Base-by-base conservation (phyloP, 345 rosid genomes). In the Laguncularia racemosa region DNA sequence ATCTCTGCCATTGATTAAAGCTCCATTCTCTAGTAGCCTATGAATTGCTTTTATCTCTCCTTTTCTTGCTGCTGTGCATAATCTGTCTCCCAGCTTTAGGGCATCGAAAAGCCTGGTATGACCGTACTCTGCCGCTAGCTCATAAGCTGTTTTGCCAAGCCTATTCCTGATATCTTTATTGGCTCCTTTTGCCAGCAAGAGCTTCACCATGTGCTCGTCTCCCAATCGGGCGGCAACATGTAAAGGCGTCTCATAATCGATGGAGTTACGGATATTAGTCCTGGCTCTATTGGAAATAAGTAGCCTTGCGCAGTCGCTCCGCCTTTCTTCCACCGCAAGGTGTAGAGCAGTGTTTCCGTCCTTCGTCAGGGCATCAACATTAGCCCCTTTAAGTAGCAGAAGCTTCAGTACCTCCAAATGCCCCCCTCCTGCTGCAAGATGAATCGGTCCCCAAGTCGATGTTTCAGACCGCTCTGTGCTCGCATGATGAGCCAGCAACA, bases 301-400 rank as follows among this genome's bases (percentile, higher is more conserved):
- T 46, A 85, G 67, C 9, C 82, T 69, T 0, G 56, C 73, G 53
- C 84, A 80, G 60, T 82, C 88, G 20, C 69, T 66, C 53, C 74
- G 58, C 46, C 75, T 67, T 23, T 82, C 76, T 50, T 72, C 79
- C 0, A 82, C 86, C 0, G 92, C 82, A 0, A 78, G 43, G 58
- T 82, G 88, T 9, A 80, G 58, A 3, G 84, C 82, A 0, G 86
- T 76, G 69, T 59, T 71, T 16, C 86, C 86, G 33, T 82, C 86
- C 60, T 66, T 80, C 0, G 84, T 75, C 6, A 76, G 58, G 11
- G 81, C 47, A 19, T 85, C 71, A 14, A 62, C 78, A 14, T 67
- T 52, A 10, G 82, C 86, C n/a, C 82, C 84, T 57, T 85, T 82
- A 3, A 69, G 56, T 12, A 85, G 57, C 44, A 84, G 76, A 20